A percentile compares a stretch with the other conserved stretches of the same genome.
These are phyloP conservation scores for Glycyrrhiza uralensis DNA, from an alignment of 306 rosid genomes.

Conservation along the genomic window DNA sequence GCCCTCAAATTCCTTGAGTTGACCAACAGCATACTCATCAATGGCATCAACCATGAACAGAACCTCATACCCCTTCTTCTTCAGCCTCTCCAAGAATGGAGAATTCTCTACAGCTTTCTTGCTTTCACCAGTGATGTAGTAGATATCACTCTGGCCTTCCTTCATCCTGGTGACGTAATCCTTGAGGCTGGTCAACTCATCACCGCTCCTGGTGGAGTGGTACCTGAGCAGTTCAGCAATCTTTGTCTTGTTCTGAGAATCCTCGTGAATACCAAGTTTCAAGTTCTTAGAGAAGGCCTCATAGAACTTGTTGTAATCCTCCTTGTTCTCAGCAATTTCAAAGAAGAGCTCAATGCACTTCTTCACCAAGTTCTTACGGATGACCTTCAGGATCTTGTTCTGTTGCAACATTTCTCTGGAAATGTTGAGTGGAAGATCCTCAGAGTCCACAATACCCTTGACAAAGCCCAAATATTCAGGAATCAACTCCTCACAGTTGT, in stretches of 20 bases:
- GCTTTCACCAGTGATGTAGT: slow-evolving; percentile 83
- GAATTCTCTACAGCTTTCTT: slow-evolving; percentile 87
- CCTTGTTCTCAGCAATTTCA: slow-evolving; percentile 88
- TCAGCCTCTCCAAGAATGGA: slow-evolving; percentile 80
- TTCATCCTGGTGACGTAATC: slow-evolving; percentile 89
- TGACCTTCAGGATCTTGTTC: slow-evolving; percentile 82
- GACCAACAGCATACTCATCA: slow-evolving; percentile 84
- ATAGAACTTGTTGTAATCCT: slow-evolving; percentile 82
- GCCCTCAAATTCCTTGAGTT: slow-evolving; percentile 81
- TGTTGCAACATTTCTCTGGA: slow-evolving; percentile 80
- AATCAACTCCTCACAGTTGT: slow-evolving; percentile 86
- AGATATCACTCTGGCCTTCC: slow-evolving; percentile 83
- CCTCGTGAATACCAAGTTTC: slow-evolving; percentile 84
- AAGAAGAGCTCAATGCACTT: slow-evolving; percentile 77
- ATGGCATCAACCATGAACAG: slow-evolving; percentile 87
- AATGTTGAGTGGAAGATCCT: slow-evolving; percentile 85
- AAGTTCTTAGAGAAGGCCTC: slow-evolving; percentile 86
- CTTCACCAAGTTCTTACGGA: slow-evolving; percentile 81
- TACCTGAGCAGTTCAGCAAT: slow-evolving; percentile 73
- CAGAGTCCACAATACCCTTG: slow-evolving; percentile 87
- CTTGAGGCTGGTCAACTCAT: slow-evolving; percentile 79
- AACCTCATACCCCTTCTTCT: slow-evolving; percentile 79
- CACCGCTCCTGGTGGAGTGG: slow-evolving; percentile 90
- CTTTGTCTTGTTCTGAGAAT: slow-evolving; percentile 67
- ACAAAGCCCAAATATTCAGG: slow-evolving; percentile 80